phyloP scores from a whole-genome alignment of 169 alveolate species.

The Fabrea salina region DNA sequence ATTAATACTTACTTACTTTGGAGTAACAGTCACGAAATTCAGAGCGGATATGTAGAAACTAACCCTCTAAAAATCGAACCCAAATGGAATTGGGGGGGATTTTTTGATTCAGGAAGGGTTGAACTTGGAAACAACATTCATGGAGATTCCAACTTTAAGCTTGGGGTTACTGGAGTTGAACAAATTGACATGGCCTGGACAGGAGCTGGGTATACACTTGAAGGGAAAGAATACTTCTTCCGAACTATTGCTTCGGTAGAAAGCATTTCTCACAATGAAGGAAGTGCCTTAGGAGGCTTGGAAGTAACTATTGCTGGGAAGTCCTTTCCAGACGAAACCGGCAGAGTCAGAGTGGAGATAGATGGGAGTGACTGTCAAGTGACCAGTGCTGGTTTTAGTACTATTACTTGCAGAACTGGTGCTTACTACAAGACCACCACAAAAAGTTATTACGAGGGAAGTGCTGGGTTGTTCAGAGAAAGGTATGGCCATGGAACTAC shows the following conservation, averaged over 20 bases:
- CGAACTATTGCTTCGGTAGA: constrained; percentile 17
- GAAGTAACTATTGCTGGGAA: constrained; percentile 8
- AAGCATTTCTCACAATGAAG: background rate
- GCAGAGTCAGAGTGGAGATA: background rate
- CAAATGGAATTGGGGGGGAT: background rate
- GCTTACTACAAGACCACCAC: background rate
- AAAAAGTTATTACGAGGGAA: background rate
- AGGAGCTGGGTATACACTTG: background rate
- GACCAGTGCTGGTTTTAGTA: background rate
- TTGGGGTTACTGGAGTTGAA: background rate
- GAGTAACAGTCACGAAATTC: background rate
- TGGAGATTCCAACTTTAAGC: background rate
- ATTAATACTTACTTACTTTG: background rate
- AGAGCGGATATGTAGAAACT: background rate
- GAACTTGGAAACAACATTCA: constrained; percentile 7
- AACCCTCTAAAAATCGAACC: background rate
- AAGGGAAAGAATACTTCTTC: constrained; percentile 6
- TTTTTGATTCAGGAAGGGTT: background rate
- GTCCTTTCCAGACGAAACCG: background rate
- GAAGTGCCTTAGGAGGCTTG: constrained; percentile 12
- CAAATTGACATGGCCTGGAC: background rate
- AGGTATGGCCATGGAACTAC: background rate
- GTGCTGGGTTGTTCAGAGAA: background rate
- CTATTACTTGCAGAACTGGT: constrained; percentile 9
- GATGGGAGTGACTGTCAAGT: constrained; percentile 10